Evolutionary conservation across 768 basidiomycete species (phyloP), one percentile per base, ranked within the genome.

Genomic region (Trametes punicea): DNA sequence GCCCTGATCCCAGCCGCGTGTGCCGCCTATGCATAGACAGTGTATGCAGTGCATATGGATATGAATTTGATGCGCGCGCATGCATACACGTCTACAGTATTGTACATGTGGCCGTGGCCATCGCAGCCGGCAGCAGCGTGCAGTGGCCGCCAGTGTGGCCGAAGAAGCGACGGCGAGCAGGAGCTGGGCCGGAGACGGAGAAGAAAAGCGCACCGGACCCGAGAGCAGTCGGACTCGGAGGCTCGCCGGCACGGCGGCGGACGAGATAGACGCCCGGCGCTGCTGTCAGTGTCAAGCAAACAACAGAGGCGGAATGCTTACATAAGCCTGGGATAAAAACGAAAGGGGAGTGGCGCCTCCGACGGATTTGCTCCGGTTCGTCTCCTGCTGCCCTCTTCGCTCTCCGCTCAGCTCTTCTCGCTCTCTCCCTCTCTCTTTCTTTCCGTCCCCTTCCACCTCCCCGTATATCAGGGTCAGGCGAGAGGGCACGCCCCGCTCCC

Each of bases 401-500:
- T 42, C 41, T 31, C n/a, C 25, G 42, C 25, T 46, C 63, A 62
- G 36, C 45, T 41, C 46, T 16, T 39, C 38, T 60, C 61, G n/a
- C 60, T 51, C 51, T 20, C 54, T 56, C 52, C 54, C 52, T 39
- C 44, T 54, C 55, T 47, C 48, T 49, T 50, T 56, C 51, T 38
- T 41, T 33, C 38, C 46, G 20, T 27, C 33, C 16, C 26, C 57
- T 50, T 60, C 52, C 60, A 62, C 57, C 58, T 2, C 36, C 44
- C 30, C 25, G 56, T 55, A 62, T 57, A 31, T 34, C 39, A 57
- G 62, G 63, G 63, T 42, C 51, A 56, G 54, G 67, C 66, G 68
- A 61, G 64, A 62, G 68, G 70, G 65, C 64, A 59, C 60, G 56
- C 31, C 51, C 41, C 50, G n/a, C 40, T 60, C 48, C 52, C 65